Evolutionary conservation across 768 basidiomycete species (phyloP), one percentile per base, ranked within the genome.

Genomic region (Trametes cubensis): DNA sequence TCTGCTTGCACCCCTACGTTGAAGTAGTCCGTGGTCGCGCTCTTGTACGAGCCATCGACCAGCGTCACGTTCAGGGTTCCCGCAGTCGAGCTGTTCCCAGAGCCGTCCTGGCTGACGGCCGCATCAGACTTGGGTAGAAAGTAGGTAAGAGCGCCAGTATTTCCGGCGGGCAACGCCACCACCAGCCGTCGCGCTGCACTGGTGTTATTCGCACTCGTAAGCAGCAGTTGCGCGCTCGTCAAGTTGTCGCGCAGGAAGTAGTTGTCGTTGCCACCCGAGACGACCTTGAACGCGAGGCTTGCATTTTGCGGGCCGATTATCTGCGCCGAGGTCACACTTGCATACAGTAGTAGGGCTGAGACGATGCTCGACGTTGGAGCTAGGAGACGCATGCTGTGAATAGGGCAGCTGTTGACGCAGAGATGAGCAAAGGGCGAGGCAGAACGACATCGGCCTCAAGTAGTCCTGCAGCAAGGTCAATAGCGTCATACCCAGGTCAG

Each of bases 121-220:
- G 44, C 17, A 2, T 26, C 56, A 30, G 30, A 18, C 46, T 58
- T 58, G 38, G 56, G 56, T 38, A 81, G 66, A 61, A 80, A 80
- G 66, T 78, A 80, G 1, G 75, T 71, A 38, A 78, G 64, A 4
- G 76, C 75, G 3, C 79, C 80, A 10, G 78, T 77, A 63, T 80
- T 81, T 10, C 79, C 80, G 30, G 78, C 75, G 25, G 80, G 80
- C 42, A 79, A 72, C 28, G 78, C 79, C 4, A 73, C 74, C 38
- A 81, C 78, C 41, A 80, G 69, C 15, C 58, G 41, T 1, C 58
- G 51, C 51, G 34, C 42, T 28, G 41, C 21, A 18, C 49, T 52
- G 18, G 49, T 59, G 30, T 18, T 52, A 26, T 51, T 59, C 49
- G 58, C 26, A 50, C 70, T 74, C 4, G 78, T 76, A 4, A 81